These are phyloP conservation scores for Zopfochytrium polystomum DNA, from an alignment of 371 early-diverging fungal species.

Conservation along the genomic window DNA sequence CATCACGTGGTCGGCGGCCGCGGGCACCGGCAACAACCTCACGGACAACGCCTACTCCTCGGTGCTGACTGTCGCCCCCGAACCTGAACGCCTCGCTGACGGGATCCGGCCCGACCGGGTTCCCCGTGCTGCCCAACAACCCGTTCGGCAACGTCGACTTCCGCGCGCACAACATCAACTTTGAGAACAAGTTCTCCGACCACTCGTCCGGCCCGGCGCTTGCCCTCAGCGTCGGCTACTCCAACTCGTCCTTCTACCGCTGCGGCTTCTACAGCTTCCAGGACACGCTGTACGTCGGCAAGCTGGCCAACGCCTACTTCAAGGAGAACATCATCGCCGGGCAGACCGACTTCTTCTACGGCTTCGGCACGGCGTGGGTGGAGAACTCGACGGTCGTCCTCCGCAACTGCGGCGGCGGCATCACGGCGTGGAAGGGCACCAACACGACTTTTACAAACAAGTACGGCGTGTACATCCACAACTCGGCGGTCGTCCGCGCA, in stretches of 20 bases:
- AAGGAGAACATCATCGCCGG: constrained; percentile 1
- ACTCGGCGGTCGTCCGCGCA: neutral
- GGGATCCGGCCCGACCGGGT: constrained; percentile 10
- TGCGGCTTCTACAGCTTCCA: constrained; percentile 10
- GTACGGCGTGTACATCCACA: constrained; percentile 7
- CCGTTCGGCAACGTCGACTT: constrained; percentile 6
- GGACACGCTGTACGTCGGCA: constrained; percentile 9
- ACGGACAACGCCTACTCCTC: constrained; percentile 5
- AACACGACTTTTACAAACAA: constrained; percentile 6
- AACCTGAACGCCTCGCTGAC: constrained; percentile 1
- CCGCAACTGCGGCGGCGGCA: constrained; percentile 5
- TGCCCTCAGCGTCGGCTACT: neutral
- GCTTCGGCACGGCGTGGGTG: constrained; percentile 12
- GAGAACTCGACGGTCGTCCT: neutral
- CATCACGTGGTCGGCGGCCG: constrained; percentile 9
- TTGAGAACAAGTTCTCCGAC: neutral
- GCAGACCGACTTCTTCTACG: constrained; percentile 13
- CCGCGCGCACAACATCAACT: constrained; percentile 6
- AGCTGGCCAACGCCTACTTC: constrained; percentile 7
- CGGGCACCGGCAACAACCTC: neutral
- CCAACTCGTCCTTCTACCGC: constrained; percentile 9
- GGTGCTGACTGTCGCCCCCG: constrained; percentile 6
- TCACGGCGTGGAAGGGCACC: constrained; percentile 11
- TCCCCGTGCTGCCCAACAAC: neutral
- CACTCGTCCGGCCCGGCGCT: neutral